Evolutionary conservation across 1,284 basidiomycete genomes (phyloP), one percentile per base, ranked within the genome.

Genomic region (Ustilago shanxiensis): DNA sequence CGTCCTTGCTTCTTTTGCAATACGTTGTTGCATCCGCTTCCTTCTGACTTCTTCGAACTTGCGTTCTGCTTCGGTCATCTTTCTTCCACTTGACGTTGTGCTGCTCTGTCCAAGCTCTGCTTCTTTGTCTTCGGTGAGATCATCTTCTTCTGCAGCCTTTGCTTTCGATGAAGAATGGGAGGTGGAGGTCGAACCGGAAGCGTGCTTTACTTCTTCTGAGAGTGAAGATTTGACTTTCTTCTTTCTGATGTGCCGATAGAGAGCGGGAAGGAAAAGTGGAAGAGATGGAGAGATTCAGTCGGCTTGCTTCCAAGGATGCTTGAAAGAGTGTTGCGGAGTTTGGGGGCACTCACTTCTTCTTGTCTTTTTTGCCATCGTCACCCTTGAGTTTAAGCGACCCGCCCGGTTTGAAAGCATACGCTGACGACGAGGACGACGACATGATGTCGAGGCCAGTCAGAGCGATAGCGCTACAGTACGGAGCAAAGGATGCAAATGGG

Each of bases 41-140:
- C 90, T 90, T 88, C 95, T 93, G 13, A 90, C 90, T 87, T 95
- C 92, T 86, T 95, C 93, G 76, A 95, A 98, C 61, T 93, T 89
- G 83, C 89, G 90, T 88, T 98, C 94, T 1, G 95, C 94, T 33
- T 95, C 93, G 1, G 95, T 98, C 89, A 74, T 78, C 92, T 93
- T 80, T 88, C 89, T 44, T 87, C 88, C 68, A 87, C 87, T 54
- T 5, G 58, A 2, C 3, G 39, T 41, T 45, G 56, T n/a, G 86
- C 59, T 24, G 33, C 26, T 37, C 14, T 37, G 9, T 37, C 6
- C 9, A 37, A 10, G 8, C 3, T 37, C 35, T 37, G 7, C 13
- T 3, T 37, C 35, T 37, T 37, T 89, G 72, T 86, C 86, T 18
- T 26, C 26, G 31, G 39, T 10, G 1, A 45, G 26, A 7, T 44